phyloP scores from a whole-genome alignment of 129 eudicot species.

The Chrysanthemum seticuspe region DNA sequence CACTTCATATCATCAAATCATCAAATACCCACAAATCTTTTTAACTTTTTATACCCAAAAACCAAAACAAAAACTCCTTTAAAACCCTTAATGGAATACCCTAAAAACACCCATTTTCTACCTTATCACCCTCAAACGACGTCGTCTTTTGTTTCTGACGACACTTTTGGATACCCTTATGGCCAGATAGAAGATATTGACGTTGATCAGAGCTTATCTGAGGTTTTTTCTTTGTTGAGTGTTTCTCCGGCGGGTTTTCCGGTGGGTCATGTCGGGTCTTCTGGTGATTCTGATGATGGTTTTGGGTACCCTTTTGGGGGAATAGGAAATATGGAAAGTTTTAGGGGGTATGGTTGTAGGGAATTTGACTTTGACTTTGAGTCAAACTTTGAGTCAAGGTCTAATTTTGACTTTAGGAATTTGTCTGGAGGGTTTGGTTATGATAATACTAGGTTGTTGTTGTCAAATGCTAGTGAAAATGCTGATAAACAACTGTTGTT shows the following conservation, averaged over 20 bases:
- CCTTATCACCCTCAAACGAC: constrained; percentile 7
- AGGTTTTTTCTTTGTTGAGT: constrained; percentile 28
- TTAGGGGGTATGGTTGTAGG: constrained; percentile 10
- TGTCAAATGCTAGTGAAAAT: neutral
- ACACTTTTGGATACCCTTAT: too few species aligned
- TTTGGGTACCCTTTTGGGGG: neutral
- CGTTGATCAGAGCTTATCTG: constrained; percentile 23
- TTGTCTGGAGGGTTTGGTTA: too few species aligned
- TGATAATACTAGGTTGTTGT: too few species aligned
- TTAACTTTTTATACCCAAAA: too few species aligned
- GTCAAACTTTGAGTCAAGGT: constrained; percentile 41
- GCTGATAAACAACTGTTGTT: constrained; percentile 1
- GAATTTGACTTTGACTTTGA: constrained; percentile 31
- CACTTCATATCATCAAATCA: constrained; percentile 8
- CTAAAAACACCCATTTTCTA: neutral
- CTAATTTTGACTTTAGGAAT: too few species aligned
- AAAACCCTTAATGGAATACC: too few species aligned
- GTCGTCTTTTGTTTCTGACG: neutral
- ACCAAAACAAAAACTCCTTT: too few species aligned
- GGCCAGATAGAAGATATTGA: too few species aligned
- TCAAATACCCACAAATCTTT: neutral
- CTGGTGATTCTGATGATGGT: constrained; percentile 14
- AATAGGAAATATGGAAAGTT: neutral
- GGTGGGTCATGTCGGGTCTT: constrained; percentile 17
- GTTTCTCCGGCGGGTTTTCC: constrained; percentile 15